phyloP scores from a whole-genome alignment of 768 basidiomycete species.

The Hortiboletus campestris region DNA sequence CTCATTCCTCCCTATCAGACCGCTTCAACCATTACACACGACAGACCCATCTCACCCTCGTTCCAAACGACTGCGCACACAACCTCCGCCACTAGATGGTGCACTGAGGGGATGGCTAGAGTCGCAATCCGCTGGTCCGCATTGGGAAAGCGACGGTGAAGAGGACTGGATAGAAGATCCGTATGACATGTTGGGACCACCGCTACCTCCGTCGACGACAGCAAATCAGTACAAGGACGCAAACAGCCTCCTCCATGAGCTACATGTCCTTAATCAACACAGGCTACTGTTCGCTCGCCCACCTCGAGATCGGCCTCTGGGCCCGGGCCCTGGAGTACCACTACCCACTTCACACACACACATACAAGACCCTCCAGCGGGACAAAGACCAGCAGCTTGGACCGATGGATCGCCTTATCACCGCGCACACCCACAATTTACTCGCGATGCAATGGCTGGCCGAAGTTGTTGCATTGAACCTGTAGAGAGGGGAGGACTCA shows the following conservation, averaged over 20 bases:
- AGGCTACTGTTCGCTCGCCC: slow-evolving; percentile 43
- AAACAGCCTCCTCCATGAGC: slow-evolving; percentile 66
- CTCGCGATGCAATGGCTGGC: neutral
- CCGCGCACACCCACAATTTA: neutral
- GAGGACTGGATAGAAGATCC: slow-evolving; percentile 35
- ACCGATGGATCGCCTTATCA: slow-evolving; percentile 7
- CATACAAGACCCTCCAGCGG: neutral
- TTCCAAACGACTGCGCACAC: slow-evolving; percentile 54
- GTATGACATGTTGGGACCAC: slow-evolving; percentile 33
- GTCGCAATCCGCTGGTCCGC: slow-evolving; percentile 5
- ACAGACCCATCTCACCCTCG: slow-evolving; percentile 23
- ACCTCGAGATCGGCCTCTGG: slow-evolving; percentile 8
- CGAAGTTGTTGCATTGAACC: neutral
- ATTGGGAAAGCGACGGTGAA: slow-evolving; percentile 28
- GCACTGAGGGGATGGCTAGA: slow-evolving; percentile 44
- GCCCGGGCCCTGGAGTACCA: neutral
- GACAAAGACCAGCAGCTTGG: neutral
- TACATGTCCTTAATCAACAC: slow-evolving; percentile 69
- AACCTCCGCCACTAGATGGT: slow-evolving; percentile 55
- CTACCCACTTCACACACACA: neutral
- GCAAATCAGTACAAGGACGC: slow-evolving; percentile 51
- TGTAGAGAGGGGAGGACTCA: slow-evolving; percentile 16
- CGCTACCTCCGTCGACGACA: slow-evolving; percentile 1
- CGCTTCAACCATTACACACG: slow-evolving; percentile 8
- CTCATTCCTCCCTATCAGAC: slow-evolving; percentile 18